These are phyloP conservation scores for Blastobotrys serpentis DNA, from an alignment of 1,139 yeast species.

Conservation along the genomic window DNA sequence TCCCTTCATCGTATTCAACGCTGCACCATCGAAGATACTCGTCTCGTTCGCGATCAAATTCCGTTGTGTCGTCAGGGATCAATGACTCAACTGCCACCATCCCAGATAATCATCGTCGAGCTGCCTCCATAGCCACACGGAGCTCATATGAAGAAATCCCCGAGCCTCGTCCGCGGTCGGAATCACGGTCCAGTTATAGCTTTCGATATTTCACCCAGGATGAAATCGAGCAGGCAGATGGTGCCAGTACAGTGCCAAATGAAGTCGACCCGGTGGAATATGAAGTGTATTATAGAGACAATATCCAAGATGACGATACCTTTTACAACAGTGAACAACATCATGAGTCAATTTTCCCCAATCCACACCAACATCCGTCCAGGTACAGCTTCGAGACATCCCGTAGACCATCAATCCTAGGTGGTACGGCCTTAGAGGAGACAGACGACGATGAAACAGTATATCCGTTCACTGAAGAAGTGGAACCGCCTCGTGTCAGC, in stretches of 20 bases:
- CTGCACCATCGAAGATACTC: constrained; percentile 63
- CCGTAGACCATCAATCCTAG: constrained; percentile 13
- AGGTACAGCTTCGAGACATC: constrained; percentile 23
- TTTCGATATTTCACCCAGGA: constrained; percentile 71
- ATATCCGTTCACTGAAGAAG: constrained; percentile 12
- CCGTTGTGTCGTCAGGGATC: constrained; percentile 17
- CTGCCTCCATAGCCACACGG: constrained; percentile 8
- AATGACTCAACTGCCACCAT: constrained; percentile 12
- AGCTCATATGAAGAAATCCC: neutral
- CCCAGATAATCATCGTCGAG: constrained; percentile 6
- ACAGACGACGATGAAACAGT: constrained; percentile 1
- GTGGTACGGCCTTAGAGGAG: too few species aligned
- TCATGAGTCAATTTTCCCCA: constrained; percentile 23
- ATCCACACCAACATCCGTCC: constrained; percentile 27
- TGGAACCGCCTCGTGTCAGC: constrained; percentile 11
- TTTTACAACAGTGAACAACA: constrained; percentile 39
- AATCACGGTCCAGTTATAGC: constrained; percentile 45
- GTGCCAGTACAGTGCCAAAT: constrained; percentile 73
- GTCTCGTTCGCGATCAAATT: constrained; percentile 33
- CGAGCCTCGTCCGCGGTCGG: constrained; percentile 17
- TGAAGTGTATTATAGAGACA: constrained; percentile 39
- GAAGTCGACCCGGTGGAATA: constrained; percentile 45
- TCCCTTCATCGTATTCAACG: constrained; percentile 86
- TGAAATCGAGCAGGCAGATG: constrained; percentile 83
- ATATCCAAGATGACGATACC: constrained; percentile 24